These are phyloP conservation scores for Yamadazyma siamensis DNA, from an alignment of 1,139 yeast genomes.

Conservation along the genomic window DNA sequence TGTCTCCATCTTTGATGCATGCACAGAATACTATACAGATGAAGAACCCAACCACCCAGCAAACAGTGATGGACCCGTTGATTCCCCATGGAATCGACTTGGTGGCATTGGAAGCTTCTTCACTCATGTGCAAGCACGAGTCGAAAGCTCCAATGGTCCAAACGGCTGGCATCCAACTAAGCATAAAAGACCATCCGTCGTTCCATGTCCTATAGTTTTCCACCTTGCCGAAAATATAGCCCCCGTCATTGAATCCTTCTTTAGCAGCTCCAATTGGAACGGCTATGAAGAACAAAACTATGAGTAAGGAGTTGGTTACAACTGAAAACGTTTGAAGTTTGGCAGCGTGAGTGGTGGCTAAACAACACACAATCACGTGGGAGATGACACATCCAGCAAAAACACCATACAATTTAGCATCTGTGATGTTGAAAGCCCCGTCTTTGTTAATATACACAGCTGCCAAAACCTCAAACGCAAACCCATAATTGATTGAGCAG, in stretches of 20 bases:
- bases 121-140: slow-evolving; percentile 69
- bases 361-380: slow-evolving; percentile 26
- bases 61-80: slow-evolving; percentile 45
- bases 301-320: slow-evolving; percentile 49
- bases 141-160: slow-evolving; percentile 72
- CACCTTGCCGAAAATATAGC: slow-evolving; percentile 52
- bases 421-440: slow-evolving; percentile 29
- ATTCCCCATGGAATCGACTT: slow-evolving; percentile 65
- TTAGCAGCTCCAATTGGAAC: slow-evolving; percentile 52
- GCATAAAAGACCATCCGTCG: slow-evolving; percentile 62
- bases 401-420: slow-evolving; percentile 32
- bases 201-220: slow-evolving; percentile 58
- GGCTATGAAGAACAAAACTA: slow-evolving; percentile 61
- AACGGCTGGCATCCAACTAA: slow-evolving; percentile 62
- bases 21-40: slow-evolving; percentile 54
- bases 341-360: slow-evolving; percentile 45
- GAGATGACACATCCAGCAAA: slow-evolving; percentile 31
- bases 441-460: slow-evolving; percentile 30
- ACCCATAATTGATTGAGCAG: slow-evolving; percentile 38
- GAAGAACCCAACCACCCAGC: slow-evolving; percentile 61
- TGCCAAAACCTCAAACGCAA: slow-evolving; percentile 33
- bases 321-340: slow-evolving; percentile 60
- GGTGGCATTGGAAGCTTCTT: slow-evolving; percentile 66
- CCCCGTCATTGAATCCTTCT: slow-evolving; percentile 35
- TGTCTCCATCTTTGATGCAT: slow-evolving; percentile 50